These are phyloP conservation scores for Cyberlindnera nakhonratchasimensis DNA, from an alignment of 805 yeast genomes.

Conservation along the genomic window DNA sequence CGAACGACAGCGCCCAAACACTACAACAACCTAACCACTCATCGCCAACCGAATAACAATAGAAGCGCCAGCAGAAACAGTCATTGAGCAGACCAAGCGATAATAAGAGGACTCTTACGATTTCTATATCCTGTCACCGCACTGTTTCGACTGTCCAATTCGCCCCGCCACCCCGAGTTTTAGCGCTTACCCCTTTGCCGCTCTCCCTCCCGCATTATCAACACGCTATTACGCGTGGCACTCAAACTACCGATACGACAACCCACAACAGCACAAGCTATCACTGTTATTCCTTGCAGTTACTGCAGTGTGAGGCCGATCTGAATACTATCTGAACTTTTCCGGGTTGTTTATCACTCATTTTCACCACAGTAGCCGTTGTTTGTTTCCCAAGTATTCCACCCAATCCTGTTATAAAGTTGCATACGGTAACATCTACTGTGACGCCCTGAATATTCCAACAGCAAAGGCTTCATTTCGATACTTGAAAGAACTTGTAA, in stretches of 20 bases:
- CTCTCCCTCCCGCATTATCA: conserved; percentile 4
- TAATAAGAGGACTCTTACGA: not conserved
- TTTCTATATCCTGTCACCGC: not conserved
- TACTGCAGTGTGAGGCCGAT: no score
- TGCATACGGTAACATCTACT: no score
- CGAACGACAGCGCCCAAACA: conserved; percentile 15
- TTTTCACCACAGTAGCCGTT: no score
- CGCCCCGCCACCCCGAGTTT: not conserved
- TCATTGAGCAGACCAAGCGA: conserved; percentile 4
- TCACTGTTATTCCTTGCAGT: no score
- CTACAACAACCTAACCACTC: conserved; percentile 8
- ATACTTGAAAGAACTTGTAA: no score
- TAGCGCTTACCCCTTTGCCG: not conserved
- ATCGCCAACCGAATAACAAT: not conserved
- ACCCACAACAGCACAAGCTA: not conserved
- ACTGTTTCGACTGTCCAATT: not conserved
- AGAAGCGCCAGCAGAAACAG: not conserved
- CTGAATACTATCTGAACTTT: no score
- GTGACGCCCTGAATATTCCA: no score
- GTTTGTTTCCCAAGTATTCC: no score
- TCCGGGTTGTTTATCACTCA: no score
- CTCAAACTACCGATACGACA: not conserved
- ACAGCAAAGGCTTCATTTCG: no score
- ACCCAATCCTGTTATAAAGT: no score
- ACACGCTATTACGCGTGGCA: conserved; percentile 1